These are phyloP conservation scores for Bipolaris victoriae DNA, from an alignment of 2,329 filamentous ascomycete species.

Conservation along the genomic window DNA sequence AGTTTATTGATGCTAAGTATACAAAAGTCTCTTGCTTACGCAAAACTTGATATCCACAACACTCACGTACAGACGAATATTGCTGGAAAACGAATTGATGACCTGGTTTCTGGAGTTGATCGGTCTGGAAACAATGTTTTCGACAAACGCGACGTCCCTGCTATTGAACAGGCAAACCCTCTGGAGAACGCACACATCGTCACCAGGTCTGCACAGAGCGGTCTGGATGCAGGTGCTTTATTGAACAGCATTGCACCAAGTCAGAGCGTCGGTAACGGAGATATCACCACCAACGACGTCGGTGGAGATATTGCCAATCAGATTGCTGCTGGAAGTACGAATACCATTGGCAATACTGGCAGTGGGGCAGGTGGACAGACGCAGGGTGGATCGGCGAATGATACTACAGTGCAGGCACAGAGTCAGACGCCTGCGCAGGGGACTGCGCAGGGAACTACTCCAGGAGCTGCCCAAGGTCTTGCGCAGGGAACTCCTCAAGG, in stretches of 20 bases:
- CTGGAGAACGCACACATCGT: conserved; percentile 19
- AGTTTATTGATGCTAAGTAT: conserved; percentile 23
- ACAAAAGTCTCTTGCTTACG: conserved; percentile 36
- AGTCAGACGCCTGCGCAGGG: conserved; percentile 12
- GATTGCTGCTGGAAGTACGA: conserved; percentile 23
- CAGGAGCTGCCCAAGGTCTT: too few relatives aligned
- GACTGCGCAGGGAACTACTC: too few relatives aligned
- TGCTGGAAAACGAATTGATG: conserved; percentile 32
- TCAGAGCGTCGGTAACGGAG: conserved; percentile 11
- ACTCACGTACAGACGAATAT: conserved; percentile 29
- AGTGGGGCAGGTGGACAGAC: conserved; percentile 19
- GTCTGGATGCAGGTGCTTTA: conserved; percentile 29
- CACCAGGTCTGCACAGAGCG: conserved; percentile 22
- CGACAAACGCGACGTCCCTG: too few relatives aligned
- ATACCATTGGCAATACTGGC: conserved; percentile 19
- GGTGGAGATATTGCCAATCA: conserved; percentile 27
- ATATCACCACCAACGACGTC: conserved; percentile 16
- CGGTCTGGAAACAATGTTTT: conserved; percentile 17
- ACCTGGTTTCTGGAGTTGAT: conserved; percentile 34
- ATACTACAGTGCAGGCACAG: conserved; percentile 13
- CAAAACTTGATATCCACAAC: conserved; percentile 35
- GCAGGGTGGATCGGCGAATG: conserved; percentile 17
- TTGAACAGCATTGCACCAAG: conserved; percentile 23
- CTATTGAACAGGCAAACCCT: conserved; percentile 12
- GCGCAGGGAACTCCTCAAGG: too few relatives aligned